phyloP scores from a whole-genome alignment of 805 yeast species.

The Allodekkera sacchari region DNA sequence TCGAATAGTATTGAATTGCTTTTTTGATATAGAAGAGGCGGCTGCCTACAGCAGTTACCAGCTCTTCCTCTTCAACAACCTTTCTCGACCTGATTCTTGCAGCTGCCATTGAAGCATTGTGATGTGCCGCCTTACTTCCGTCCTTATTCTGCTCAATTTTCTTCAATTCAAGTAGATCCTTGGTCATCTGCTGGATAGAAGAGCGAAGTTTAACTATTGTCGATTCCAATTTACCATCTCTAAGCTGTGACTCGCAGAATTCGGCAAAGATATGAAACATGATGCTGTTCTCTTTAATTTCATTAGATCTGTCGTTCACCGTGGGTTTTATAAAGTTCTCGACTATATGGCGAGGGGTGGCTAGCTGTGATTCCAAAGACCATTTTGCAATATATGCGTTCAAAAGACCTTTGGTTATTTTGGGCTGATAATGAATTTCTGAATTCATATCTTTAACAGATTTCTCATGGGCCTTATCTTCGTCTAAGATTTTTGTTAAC shows the following conservation, averaged over 20 bases:
- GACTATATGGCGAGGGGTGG: conserved; percentile 52
- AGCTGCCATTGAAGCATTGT: conserved; percentile 44
- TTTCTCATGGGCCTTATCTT: conserved; percentile 4
- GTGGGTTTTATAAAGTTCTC: conserved; percentile 45
- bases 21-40: conserved; percentile 32
- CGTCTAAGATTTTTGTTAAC: conserved; percentile 28
- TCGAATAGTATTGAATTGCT: conserved; percentile 53
- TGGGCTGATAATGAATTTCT: too few relatives aligned
- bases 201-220: conserved; percentile 32
- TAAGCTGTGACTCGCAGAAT: conserved; percentile 63
- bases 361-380: conserved; percentile 66
- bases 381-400: conserved; percentile 44
- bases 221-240: conserved; percentile 34
- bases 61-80: conserved; percentile 40
- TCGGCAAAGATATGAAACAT: conserved; percentile 54
- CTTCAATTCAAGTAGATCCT: conserved; percentile 44
- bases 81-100: conserved; percentile 40
- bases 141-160: conserved; percentile 30
- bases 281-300: conserved; percentile 11
- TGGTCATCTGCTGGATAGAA: conserved; percentile 25
- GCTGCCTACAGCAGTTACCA: conserved; percentile 29
- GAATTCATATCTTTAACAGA: too few relatives aligned
- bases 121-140: conserved; percentile 39
- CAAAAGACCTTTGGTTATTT: conserved; percentile 7
- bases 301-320: conserved; percentile 14